These are phyloP conservation scores for Lyophyllum semitale DNA, from an alignment of 768 basidiomycete species.

Conservation along the genomic window DNA sequence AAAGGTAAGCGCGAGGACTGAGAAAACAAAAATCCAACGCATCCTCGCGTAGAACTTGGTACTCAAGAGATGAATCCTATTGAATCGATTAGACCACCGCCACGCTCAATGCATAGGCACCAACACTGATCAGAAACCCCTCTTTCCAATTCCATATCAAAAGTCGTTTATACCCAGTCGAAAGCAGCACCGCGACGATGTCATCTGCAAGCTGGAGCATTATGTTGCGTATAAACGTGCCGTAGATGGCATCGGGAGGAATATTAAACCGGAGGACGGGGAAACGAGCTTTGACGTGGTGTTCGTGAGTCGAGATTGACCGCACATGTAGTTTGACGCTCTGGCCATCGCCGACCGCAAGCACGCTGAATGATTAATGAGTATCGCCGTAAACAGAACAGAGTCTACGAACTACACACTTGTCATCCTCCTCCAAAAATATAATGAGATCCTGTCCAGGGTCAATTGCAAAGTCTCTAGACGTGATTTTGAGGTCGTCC, in stretches of 20 bases:
- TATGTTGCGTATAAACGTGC: conserved; percentile 25
- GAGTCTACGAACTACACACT: conserved; percentile 10
- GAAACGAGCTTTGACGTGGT: conserved; percentile 42
- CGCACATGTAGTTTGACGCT: conserved; percentile 37
- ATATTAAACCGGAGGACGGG: conserved; percentile 28
- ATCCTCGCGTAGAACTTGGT: conserved; percentile 24
- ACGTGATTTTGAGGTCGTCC: conserved; percentile 38
- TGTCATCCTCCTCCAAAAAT: conserved; percentile 21
- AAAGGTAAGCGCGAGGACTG: conserved; percentile 41
- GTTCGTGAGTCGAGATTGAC: conserved; percentile 41
- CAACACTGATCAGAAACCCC: conserved; percentile 14
- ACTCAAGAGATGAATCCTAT: conserved; percentile 4
- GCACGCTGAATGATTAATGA: too few relatives aligned
- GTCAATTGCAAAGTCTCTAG: conserved; percentile 66
- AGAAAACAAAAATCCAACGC: conserved; percentile 49
- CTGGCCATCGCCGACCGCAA: too few relatives aligned
- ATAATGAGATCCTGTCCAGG: conserved; percentile 63
- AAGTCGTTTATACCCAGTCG: conserved; percentile 26
- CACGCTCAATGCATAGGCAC: background rate
- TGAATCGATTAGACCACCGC: background rate
- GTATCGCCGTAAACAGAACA: too few relatives aligned
- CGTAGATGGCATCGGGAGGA: conserved; percentile 20
- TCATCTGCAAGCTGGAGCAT: conserved; percentile 57
- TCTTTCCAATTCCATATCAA: conserved; percentile 24
- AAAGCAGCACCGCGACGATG: conserved; percentile 48